Evolutionary conservation across 2,329 filamentous ascomycete genomes (phyloP), one percentile per base, ranked within the genome.

Genomic region (Arthrobotrys megalospora): DNA sequence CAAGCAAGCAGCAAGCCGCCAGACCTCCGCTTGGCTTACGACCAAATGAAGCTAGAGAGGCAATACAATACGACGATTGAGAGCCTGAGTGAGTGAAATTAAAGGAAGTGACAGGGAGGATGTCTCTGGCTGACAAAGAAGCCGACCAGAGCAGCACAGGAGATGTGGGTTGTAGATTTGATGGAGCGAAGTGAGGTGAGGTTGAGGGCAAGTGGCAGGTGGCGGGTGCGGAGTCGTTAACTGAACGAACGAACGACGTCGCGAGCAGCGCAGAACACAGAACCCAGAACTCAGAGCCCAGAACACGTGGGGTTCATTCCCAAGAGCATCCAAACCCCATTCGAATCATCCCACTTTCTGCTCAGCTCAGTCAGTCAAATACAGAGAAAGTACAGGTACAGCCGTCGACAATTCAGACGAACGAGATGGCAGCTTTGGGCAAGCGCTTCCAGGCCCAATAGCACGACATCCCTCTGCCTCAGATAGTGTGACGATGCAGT

Each of bases 1-100:
- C 41, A 58, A 36, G 45, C 71, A 76, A 62, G 38, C 69, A 62
- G 38, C 69, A 75, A 63, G 43, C 72, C 64, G 58, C 55, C 55
- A 48, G 71, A 63, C 48, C 65, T 76, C 72, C 66, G 73, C 73
- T 70, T 77, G 60, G 73, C 60, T 68, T 52, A 48, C 58, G 34
- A 45, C 66, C 28, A 38, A 66, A 62, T 70, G 50, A 38, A 62
- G 55, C 58, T 63, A 76, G 55, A 60, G 63, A 60, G 36, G 36
- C 43, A 58, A 19, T 47, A 53, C 19, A 53, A 64, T 70, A 50
- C 66, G 58, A 58, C 41, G 70, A 45, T 60, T 55, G 38, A 52
- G 36, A 21, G 62, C 52, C 32, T 34, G 32, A 62, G 55, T 50
- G 71, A 68, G 52, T 47, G 70, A 45, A 55, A 76, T 62, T 41